Conservation (phyloP, 176 grass and related monocot genomes). For the Thalia dealbata region DNA sequence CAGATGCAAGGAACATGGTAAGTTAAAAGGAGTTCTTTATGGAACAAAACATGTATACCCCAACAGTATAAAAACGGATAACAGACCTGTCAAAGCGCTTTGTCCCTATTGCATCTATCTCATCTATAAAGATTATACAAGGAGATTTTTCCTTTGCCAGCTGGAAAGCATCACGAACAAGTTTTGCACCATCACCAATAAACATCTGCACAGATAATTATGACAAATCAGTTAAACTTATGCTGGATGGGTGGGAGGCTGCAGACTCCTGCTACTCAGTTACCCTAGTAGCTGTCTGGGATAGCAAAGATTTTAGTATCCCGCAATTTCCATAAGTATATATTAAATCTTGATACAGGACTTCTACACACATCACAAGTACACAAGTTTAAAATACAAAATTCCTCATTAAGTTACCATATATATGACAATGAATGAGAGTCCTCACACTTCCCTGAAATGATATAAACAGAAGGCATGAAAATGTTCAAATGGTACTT, state of each 20-base stretch:
- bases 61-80: background rate
- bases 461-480: background rate
- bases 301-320: background rate
- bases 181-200: conserved; percentile 90
- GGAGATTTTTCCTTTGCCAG: conserved; percentile 90
- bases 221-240: conserved; percentile 12
- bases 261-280: background rate
- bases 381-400: too few relatives aligned
- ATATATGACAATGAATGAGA: background rate
- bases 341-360: too few relatives aligned
- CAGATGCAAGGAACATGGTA: background rate
- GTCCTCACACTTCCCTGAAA: background rate
- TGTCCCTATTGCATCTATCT: conserved; percentile 92
- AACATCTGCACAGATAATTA: conserved; percentile 49
- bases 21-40: background rate
- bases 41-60: background rate
- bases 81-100: conserved; percentile 78
- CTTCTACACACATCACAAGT: too few relatives aligned
- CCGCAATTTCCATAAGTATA: too few relatives aligned
- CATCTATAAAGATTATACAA: conserved; percentile 90
- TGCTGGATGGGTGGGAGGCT: background rate
- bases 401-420: background rate
- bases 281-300: background rate
- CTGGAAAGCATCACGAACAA: conserved; percentile 87
- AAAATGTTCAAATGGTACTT: background rate